Evolutionary conservation across 1,284 basidiomycete species (phyloP), one percentile per base, ranked within the genome.

Genomic region (Ganoderma sinense): DNA sequence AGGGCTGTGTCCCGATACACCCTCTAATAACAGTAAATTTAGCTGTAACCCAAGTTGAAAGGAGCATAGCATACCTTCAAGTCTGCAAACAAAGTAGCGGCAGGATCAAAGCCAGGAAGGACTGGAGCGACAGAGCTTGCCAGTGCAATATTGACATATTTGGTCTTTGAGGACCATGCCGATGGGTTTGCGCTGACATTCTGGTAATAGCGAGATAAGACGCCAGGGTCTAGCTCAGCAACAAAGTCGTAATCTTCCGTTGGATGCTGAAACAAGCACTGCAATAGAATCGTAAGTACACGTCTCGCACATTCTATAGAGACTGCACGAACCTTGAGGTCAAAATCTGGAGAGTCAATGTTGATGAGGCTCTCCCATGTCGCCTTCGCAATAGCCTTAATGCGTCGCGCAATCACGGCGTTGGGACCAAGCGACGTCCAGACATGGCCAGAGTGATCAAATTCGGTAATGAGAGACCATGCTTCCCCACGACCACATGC

Each of bases 251-350:
- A 99, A 77, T 97, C 93, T 11, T 88, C 84, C 0, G 89, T 87
- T 0, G 97, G 94, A 74, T 98, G 96, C 11, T 88, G 84, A 82
- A 99, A 98, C 62, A 99, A 85, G 23, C 88, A 84, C 93, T 97
- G 75, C 59, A 10, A 40, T 10, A 43, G 13, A 51, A 55, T 7
- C 23, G 20, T 56, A 26, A 69, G 36, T 16, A n/a, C 16, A 16
- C 26, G 23, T 2, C 13, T 31, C 26, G 58, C 23, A 39, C 23
- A 39, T 40, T 45, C 66, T 33, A 45, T 18, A 55, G 36, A 55
- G 5, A n/a, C n/a, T 48, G n/a, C 36, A 62, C 83, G 39, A 70
- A 92, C 91, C 85, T 87, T 84, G 29, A 91, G 85, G 66, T 86
- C 82, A 2, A 88, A 77, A 10, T 77, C 72, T 0, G 84, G 86